These are phyloP conservation scores for Galeopsis tetrahit DNA, from an alignment of 257 asterid genomes.

Conservation along the genomic window DNA sequence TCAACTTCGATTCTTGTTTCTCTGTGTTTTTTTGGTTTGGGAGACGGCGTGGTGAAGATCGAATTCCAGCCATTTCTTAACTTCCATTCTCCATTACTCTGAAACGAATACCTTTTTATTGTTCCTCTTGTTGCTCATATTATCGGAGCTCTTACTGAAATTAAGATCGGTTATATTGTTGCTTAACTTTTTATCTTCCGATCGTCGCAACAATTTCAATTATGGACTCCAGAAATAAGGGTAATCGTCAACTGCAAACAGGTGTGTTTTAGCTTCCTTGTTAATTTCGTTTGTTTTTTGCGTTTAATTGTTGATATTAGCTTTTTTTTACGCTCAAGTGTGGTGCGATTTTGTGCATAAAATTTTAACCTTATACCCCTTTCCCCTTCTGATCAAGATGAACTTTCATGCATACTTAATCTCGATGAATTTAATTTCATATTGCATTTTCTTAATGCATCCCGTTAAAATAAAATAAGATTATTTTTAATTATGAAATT, in stretches of 20 bases:
- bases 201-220: slow-evolving; percentile 34
- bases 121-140: slow-evolving; percentile 9
- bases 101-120: slow-evolving; percentile 30
- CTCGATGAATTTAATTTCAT: not conserved
- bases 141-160: slow-evolving; percentile 15
- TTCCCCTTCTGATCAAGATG: slow-evolving; percentile 2
- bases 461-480: not conserved
- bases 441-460: not conserved
- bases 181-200: slow-evolving; percentile 15
- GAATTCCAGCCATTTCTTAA: slow-evolving; percentile 40
- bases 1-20: not conserved
- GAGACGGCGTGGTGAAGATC: slow-evolving; percentile 57
- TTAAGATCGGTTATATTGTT: slow-evolving; percentile 28
- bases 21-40: slow-evolving; percentile 19
- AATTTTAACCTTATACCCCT: not conserved
- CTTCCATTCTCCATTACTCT: slow-evolving; percentile 39
- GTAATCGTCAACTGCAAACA: slow-evolving; percentile 48
- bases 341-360: slow-evolving; percentile 9
- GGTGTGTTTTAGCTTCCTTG: slow-evolving; percentile 35
- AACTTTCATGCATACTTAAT: slow-evolving; percentile 8
- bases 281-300: slow-evolving; percentile 4
- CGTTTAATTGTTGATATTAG: not conserved
- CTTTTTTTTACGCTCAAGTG: slow-evolving; percentile 6
- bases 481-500: not conserved
- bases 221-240: slow-evolving; percentile 54